Percentiles rank a stretch among this genome's conserved stretches.
phyloP scores from a whole-genome alignment of 495 filamentous ascomycete species.

The Podospora tetraspora region DNA sequence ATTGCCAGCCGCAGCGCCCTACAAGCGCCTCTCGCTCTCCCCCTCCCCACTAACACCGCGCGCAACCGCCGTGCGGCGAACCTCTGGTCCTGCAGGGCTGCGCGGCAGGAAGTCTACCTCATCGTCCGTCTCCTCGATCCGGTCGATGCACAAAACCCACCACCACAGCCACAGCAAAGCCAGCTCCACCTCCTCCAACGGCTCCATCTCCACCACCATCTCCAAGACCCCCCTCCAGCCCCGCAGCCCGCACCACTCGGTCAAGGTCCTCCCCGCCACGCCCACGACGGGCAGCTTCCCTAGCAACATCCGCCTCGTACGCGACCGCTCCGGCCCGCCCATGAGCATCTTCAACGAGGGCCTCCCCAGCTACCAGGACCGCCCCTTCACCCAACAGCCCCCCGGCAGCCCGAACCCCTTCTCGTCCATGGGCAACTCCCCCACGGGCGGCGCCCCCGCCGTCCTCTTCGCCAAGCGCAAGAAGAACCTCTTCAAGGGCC shows the following conservation, averaged over 20 bases:
- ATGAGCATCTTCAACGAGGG: conserved; percentile 51
- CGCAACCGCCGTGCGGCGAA: conserved; percentile 66
- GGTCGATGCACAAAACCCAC: conserved; percentile 80
- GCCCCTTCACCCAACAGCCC: conserved; percentile 20
- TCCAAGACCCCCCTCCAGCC: conserved; percentile 58
- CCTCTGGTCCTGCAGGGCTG: conserved; percentile 55
- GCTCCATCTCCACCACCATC: conserved; percentile 59
- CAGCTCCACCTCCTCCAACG: conserved; percentile 83
- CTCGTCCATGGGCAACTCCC: conserved; percentile 11
- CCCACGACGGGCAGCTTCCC: conserved; percentile 77
- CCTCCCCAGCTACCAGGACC: conserved; percentile 30
- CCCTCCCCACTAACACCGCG: conserved; percentile 85
- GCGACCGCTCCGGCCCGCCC: conserved; percentile 46
- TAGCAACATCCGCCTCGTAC: conserved; percentile 78
- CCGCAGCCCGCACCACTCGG: conserved; percentile 77
- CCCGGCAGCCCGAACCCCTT: conserved; percentile 45
- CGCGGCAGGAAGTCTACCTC: conserved; percentile 94
- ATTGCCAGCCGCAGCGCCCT: conserved; percentile 47
- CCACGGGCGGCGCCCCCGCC: conserved; percentile 43
- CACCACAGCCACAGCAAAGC: conserved; percentile 92
- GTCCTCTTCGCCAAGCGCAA: conserved; percentile 90
- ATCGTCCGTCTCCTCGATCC: conserved; percentile 87
- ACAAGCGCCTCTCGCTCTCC: conserved; percentile 79
- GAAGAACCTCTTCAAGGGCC: conserved; percentile 83
- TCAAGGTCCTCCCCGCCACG: conserved; percentile 91